These are phyloP conservation scores for Gossypium trilobum DNA, from an alignment of 441 rosid species.

Conservation along the genomic window DNA sequence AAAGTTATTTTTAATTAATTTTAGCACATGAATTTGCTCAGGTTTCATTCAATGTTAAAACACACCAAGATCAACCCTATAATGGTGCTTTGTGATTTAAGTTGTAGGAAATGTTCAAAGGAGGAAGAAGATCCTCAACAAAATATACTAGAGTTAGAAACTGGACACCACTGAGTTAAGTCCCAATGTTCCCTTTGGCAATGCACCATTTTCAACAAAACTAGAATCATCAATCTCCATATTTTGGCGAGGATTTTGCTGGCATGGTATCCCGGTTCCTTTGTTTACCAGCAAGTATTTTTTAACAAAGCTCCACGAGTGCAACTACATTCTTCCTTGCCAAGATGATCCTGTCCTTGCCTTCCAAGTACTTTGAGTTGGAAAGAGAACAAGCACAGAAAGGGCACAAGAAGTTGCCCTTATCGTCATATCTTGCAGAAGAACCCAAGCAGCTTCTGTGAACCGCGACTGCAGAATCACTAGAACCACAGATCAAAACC, in stretches of 20 bases:
- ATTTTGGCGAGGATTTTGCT: background rate
- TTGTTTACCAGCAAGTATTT: slow-evolving; percentile 8
- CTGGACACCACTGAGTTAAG: too few species aligned
- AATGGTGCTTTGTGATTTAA: too few species aligned
- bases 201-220: slow-evolving; percentile 4
- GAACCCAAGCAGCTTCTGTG: slow-evolving; percentile 44
- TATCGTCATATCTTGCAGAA: slow-evolving; percentile 27
- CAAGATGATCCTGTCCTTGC: slow-evolving; percentile 29
- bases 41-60: too few species aligned
- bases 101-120: too few species aligned
- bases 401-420: slow-evolving; percentile 41
- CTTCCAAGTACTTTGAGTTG: slow-evolving; percentile 34
- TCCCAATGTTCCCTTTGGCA: background rate
- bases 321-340: slow-evolving; percentile 34
- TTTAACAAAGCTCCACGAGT: slow-evolving; percentile 22
- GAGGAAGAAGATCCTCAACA: too few species aligned
- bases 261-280: background rate
- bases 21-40: too few species aligned
- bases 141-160: too few species aligned
- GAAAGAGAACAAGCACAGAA: slow-evolving; percentile 46
- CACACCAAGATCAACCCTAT: too few species aligned
- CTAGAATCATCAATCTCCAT: slow-evolving; percentile 13
- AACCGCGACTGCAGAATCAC: slow-evolving; percentile 38
- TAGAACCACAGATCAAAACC: slow-evolving; percentile 34
- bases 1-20: too few species aligned